These are phyloP conservation scores for Amaranthus cruentus DNA, from an alignment of 148 eudicot species.

Conservation along the genomic window DNA sequence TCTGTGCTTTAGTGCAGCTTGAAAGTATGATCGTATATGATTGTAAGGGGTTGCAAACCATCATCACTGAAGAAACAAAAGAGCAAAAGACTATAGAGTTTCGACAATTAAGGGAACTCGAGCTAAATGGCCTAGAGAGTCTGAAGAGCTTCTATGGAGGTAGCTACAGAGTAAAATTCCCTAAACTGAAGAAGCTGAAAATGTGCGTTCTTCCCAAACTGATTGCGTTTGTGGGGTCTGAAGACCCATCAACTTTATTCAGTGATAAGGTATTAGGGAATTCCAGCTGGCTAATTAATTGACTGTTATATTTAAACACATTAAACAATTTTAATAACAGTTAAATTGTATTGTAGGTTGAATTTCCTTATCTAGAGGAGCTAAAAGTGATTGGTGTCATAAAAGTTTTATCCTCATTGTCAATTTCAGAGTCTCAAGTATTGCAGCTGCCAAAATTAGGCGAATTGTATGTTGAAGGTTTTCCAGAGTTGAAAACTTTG, in stretches of 20 bases:
- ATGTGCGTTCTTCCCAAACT: not conserved
- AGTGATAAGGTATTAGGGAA: not conserved
- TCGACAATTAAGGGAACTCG: no score
- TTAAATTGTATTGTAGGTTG: slow-evolving; percentile 7
- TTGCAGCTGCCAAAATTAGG: slow-evolving; percentile 1
- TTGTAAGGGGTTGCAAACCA: not conserved
- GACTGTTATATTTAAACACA: not conserved
- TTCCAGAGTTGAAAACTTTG: not conserved
- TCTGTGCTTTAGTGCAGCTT: not conserved
- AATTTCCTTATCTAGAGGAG: slow-evolving; percentile 5
- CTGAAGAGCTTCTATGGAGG: not conserved
- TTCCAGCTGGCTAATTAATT: not conserved
- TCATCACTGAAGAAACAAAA: not conserved
- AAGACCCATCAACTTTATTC: slow-evolving; percentile 1
- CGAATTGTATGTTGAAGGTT: not conserved
- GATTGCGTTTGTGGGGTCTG: not conserved
- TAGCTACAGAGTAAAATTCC: not conserved
- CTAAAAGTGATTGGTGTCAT: not conserved
- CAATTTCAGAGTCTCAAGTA: not conserved
- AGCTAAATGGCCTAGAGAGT: no score
- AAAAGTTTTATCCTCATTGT: not conserved
- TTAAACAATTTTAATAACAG: not conserved
- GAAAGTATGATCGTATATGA: not conserved
- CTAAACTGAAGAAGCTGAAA: not conserved
- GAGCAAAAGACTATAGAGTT: not conserved